Evolutionary conservation across 2,329 filamentous ascomycete genomes (phyloP).

Genomic region (Aspergillus hortae): DNA sequence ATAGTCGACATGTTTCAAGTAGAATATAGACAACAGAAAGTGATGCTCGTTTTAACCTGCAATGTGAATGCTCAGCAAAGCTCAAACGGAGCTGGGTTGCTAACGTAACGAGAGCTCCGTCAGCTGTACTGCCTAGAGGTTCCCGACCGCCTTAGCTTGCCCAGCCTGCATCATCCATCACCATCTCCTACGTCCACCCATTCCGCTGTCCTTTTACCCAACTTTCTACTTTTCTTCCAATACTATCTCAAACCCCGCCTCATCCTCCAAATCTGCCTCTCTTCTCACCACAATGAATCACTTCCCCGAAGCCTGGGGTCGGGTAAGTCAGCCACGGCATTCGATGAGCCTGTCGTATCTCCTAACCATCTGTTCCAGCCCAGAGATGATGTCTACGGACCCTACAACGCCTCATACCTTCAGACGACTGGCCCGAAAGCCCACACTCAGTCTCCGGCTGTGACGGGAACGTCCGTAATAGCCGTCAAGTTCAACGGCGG

Average conservation of each 20-base stretch:
- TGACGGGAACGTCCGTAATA: constrained; percentile 93
- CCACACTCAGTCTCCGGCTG: constrained; percentile 87
- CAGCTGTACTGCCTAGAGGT: constrained; percentile 34
- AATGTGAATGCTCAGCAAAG: neutral
- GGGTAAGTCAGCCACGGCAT: constrained; percentile 41
- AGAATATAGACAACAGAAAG: too few species aligned
- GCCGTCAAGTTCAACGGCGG: constrained; percentile 95
- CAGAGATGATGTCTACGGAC: constrained; percentile 93
- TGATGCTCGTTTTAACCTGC: too few species aligned
- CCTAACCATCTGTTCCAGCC: constrained; percentile 61
- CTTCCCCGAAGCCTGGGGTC: constrained; percentile 63
- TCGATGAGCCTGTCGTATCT: constrained; percentile 1
- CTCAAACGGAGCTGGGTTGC: constrained; percentile 2
- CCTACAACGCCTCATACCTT: constrained; percentile 86
- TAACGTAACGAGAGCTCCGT: constrained; percentile 31
- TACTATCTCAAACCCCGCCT: too few species aligned
- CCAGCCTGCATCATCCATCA: constrained; percentile 3
- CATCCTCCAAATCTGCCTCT: too few species aligned
- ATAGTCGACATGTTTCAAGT: too few species aligned
- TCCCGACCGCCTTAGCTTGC: neutral
- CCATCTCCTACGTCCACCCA: constrained; percentile 10
- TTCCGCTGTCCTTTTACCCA: neutral
- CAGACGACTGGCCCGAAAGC: constrained; percentile 67
- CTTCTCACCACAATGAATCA: constrained; percentile 56
- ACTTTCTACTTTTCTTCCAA: neutral